phyloP scores from a whole-genome alignment of 805 yeast species.

The Candida easanensis region DNA sequence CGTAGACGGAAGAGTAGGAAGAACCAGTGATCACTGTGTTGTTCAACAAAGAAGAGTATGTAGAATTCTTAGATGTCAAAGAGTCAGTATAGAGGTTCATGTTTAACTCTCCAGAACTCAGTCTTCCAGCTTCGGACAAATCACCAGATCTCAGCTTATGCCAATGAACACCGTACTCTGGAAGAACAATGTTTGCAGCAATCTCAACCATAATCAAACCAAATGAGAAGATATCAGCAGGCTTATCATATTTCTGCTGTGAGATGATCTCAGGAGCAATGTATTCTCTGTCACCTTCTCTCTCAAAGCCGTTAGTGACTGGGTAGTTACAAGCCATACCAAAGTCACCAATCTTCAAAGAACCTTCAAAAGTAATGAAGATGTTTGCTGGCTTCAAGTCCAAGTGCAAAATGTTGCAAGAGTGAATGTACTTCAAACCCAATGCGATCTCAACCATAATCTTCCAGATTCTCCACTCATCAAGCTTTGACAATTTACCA shows the following conservation, averaged over 20 bases:
- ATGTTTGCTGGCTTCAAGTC: slow-evolving; percentile 96
- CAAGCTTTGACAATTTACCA: slow-evolving; percentile 73
- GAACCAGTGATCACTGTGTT: slow-evolving; percentile 25
- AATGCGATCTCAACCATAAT: slow-evolving; percentile 78
- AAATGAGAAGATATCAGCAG: slow-evolving; percentile 93
- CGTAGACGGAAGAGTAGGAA: slow-evolving; percentile 27
- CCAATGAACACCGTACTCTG: slow-evolving; percentile 97
- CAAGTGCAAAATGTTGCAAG: slow-evolving; percentile 72
- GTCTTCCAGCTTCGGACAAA: slow-evolving; percentile 87
- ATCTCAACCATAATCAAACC: slow-evolving; percentile 92
- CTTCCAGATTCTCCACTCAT: slow-evolving; percentile 98
- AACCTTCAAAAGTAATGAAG: slow-evolving; percentile 91
- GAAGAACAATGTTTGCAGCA: slow-evolving; percentile 92
- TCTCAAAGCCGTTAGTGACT: slow-evolving; percentile 62
- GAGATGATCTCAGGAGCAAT: slow-evolving; percentile 95
- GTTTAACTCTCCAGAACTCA: slow-evolving; percentile 68
- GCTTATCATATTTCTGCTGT: slow-evolving; percentile 76
- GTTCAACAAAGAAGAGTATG: slow-evolving; percentile 25
- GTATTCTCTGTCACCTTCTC: slow-evolving; percentile 96
- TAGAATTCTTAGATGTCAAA: slow-evolving; percentile 23
- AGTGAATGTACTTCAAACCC: slow-evolving; percentile 81
- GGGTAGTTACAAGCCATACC: slow-evolving; percentile 90
- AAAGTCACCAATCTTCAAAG: slow-evolving; percentile 91
- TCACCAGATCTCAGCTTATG: slow-evolving; percentile 94
- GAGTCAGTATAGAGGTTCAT: slow-evolving; percentile 26